A percentile compares a stretch with the other conserved stretches of the same genome.
Evolutionary conservation across 2,329 filamentous ascomycete species (phyloP).

Genomic region (Alternaria longipes): DNA sequence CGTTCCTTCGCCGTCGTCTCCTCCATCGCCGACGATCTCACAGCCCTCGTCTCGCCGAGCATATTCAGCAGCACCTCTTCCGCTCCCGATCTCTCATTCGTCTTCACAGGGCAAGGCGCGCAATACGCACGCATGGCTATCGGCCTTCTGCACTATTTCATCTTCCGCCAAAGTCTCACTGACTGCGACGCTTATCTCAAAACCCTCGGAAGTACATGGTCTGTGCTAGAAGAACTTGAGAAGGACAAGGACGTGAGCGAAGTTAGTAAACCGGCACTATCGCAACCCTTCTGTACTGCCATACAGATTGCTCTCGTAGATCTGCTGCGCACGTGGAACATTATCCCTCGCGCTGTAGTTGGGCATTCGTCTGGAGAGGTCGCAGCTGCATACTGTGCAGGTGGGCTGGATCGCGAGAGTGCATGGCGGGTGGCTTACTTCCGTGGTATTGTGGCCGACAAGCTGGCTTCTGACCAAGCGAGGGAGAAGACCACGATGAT

Average conservation of each 20-base stretch:
- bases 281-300: constrained; percentile 11
- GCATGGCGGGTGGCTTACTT: constrained; percentile 18
- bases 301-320: constrained; percentile 13
- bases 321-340: constrained; percentile 14
- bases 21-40: constrained; percentile 3
- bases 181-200: constrained; percentile 5
- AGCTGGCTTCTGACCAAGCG: constrained; percentile 1
- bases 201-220: constrained; percentile 2
- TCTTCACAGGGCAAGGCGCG: constrained; percentile 45
- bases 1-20: constrained; percentile 14
- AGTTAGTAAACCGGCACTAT: constrained; percentile 19
- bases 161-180: constrained; percentile 12
- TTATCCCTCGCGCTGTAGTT: constrained; percentile 21
- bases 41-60: constrained; percentile 3
- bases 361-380: constrained; percentile 38
- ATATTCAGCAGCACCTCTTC: constrained; percentile 8
- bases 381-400: constrained; percentile 28
- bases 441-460: constrained; percentile 15
- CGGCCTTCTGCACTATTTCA: constrained; percentile 21
- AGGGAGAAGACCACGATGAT: constrained; percentile 6
- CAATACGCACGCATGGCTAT: constrained; percentile 39
- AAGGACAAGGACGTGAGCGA: constrained; percentile 13
- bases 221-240: constrained; percentile 32
- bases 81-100: constrained; percentile 17
- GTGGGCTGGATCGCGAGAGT: not conserved